phyloP scores from a whole-genome alignment of 306 rosid species.

The Castanopsis chinensis region DNA sequence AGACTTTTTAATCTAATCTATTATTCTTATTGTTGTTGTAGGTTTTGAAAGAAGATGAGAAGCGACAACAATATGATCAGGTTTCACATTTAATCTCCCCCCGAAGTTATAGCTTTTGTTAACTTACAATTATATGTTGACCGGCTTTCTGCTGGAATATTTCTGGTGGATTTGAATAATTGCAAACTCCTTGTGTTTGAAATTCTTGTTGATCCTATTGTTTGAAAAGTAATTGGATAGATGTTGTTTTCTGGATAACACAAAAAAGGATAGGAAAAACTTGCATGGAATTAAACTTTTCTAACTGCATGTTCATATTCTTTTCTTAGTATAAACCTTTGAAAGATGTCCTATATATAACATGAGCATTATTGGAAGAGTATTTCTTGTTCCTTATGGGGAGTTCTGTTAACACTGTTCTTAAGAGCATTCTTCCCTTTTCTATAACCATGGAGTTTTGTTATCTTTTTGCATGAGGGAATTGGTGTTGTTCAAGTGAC shows the following conservation, averaged over 20 bases:
- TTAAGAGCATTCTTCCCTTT: too few relatives aligned
- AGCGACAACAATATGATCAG: slow-evolving; percentile 79
- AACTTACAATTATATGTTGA: not conserved
- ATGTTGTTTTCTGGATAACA: not conserved
- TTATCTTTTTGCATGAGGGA: too few relatives aligned
- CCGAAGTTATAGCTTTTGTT: not conserved
- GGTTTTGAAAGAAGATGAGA: slow-evolving; percentile 85
- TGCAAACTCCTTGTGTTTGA: not conserved
- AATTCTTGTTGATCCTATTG: not conserved
- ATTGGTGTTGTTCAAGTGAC: too few relatives aligned
- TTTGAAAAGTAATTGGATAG: not conserved
- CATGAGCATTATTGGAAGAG: not conserved
- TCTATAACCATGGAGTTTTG: too few relatives aligned
- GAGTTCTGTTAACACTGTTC: too few relatives aligned
- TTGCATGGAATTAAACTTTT: not conserved
- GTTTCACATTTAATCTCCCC: slow-evolving; percentile 27
- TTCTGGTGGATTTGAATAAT: not conserved
- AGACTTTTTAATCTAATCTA: not conserved
- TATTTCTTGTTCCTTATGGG: too few relatives aligned
- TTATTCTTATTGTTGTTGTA: slow-evolving; percentile 27
- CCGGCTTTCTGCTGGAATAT: slow-evolving; percentile 2
- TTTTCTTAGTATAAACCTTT: not conserved
- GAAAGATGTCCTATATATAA: not conserved
- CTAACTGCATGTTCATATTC: not conserved
- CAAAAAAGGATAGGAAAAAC: not conserved